Base-by-base conservation (phyloP, 2,329 filamentous ascomycete species). In the Chaetomium globosum region DNA sequence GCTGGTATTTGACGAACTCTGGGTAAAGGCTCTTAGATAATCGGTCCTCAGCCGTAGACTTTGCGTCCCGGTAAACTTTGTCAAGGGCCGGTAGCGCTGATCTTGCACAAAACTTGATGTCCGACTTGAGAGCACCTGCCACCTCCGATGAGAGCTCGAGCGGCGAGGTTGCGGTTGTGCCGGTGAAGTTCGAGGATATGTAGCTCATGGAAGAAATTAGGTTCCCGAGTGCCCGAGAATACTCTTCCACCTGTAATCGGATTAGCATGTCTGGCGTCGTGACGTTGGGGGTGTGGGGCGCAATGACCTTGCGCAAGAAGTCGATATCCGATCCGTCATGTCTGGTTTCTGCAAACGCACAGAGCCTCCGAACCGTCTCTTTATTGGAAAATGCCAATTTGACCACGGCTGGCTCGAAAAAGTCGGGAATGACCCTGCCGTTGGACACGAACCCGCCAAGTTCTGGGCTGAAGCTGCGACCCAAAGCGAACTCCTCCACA, bases 401-500 rank as follows among this genome's bases (percentile, higher is more conserved):
- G 63, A 86, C 82, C 28, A 82, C 79, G 30, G 84, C 81, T 4
- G 75, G 74, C 26, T 81, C 79, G 61, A 84, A 79, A 66, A 86
- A 82, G 59, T 84, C 79, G 0, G 80, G 76, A 43, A 80, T 67
- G 46, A 65, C 49, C 12, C 33, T 62, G 59, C 49, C 43, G 56
- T 66, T 67, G 21, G 69, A 49, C 46, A 60, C 13, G 19, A 64
- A 5, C 4, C 61, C 57, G 16, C 59, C 57, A 53, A 63, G 43
- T 2, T 65, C 60, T 5, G 51, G n/a, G 36, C 46, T 66, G 4
- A 36, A n/a, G 12, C 55, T 28, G 3, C 21, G 61, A 1, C 59
- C 61, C 5, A 61, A 39, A 5, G 68, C 65, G 46, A 69, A 56
- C 13, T 69, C 59, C 10, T 72, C 70, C 26, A 67, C 59, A 52